Conservation (phyloP, 2,329 filamentous ascomycete genomes). For the Ophiostoma ulmi region DNA sequence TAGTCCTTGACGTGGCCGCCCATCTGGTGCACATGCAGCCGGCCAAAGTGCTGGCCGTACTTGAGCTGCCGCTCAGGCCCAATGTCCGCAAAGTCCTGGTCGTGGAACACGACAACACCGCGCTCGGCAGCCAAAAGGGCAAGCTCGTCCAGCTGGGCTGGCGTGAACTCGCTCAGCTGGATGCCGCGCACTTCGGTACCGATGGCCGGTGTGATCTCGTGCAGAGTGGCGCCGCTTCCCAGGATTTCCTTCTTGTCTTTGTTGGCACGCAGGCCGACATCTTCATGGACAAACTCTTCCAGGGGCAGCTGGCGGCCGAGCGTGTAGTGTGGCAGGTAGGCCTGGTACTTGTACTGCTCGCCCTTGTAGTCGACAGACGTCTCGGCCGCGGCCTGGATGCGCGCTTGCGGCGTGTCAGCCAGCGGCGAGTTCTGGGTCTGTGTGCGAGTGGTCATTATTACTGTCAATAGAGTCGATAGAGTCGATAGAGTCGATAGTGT, state of each 20-base stretch:
- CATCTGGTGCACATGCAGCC: constrained; percentile 42
- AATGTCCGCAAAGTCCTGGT: constrained; percentile 36
- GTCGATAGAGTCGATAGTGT: no score
- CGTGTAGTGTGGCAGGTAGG: constrained; percentile 25
- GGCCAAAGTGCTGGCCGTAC: constrained; percentile 43
- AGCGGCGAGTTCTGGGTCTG: background rate
- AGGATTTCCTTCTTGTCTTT: constrained; percentile 23
- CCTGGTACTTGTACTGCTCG: constrained; percentile 22
- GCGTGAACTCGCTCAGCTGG: constrained; percentile 5
- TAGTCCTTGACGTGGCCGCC: constrained; percentile 41
- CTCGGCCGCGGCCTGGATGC: constrained; percentile 18
- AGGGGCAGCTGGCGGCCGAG: constrained; percentile 22
- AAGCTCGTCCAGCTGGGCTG: constrained; percentile 21
- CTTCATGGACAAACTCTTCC: constrained; percentile 24
- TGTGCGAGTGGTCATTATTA: background rate
- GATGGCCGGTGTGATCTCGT: constrained; percentile 23
- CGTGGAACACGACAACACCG: constrained; percentile 28
- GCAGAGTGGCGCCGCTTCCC: constrained; percentile 21
- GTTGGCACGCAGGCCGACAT: constrained; percentile 24
- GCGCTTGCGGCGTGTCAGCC: background rate
- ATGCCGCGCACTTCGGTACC: constrained; percentile 21
- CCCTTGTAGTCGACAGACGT: constrained; percentile 25
- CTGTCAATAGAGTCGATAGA: no score
- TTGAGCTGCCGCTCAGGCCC: constrained; percentile 37
- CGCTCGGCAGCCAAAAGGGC: constrained; percentile 22